Percentiles rank a stretch among this genome's conserved stretches.
These are phyloP conservation scores for Kluyveromyces aestuarii DNA, from an alignment of 805 yeast genomes.

Conservation along the genomic window DNA sequence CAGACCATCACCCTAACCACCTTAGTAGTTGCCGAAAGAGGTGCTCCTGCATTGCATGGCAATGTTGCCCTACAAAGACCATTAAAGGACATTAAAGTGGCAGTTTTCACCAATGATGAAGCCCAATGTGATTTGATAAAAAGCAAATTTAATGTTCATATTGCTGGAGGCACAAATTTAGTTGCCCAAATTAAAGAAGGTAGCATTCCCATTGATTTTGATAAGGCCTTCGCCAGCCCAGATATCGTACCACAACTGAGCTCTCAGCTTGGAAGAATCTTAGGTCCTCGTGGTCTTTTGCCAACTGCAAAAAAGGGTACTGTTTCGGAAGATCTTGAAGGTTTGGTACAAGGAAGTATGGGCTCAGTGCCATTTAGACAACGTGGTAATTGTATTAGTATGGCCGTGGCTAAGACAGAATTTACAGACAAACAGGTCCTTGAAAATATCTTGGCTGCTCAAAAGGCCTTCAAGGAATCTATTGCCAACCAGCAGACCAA, in stretches of 20 bases:
- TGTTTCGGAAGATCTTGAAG: constrained; percentile 55
- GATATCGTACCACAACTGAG: constrained; percentile 56
- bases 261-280: constrained; percentile 60
- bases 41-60: constrained; percentile 69
- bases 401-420: constrained; percentile 69
- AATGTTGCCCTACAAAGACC: constrained; percentile 65
- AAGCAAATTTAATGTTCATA: constrained; percentile 45
- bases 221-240: constrained; percentile 78
- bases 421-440: constrained; percentile 72
- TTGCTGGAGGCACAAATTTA: constrained; percentile 66
- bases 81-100: constrained; percentile 51
- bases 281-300: constrained; percentile 87
- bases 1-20: constrained; percentile 63
- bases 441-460: constrained; percentile 59
- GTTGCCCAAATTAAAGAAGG: constrained; percentile 51
- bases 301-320: constrained; percentile 84
- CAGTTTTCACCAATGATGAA: constrained; percentile 57
- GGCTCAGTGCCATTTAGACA: constrained; percentile 79
- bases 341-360: constrained; percentile 42
- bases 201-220: constrained; percentile 45
- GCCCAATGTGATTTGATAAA: constrained; percentile 45
- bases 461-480: constrained; percentile 48
- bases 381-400: constrained; percentile 45
- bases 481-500: constrained; percentile 50
- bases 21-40: constrained; percentile 60